Percentiles rank a stretch among this genome's conserved stretches.
phyloP scores from a whole-genome alignment of 345 rosid genomes.

The Populus simonii region DNA sequence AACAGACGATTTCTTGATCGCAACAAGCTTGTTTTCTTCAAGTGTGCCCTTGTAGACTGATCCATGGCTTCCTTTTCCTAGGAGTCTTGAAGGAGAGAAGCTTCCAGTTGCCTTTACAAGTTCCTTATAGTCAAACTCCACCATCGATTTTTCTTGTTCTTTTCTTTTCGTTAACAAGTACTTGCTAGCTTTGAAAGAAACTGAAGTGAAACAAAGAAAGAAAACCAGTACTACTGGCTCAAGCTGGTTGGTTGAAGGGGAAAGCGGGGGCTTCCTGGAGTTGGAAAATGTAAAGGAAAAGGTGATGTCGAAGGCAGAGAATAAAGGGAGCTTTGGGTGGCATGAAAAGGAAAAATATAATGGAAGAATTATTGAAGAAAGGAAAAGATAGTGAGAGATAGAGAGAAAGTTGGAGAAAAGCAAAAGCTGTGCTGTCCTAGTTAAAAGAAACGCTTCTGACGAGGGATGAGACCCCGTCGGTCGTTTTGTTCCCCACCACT shows the following conservation, averaged over 20 bases:
- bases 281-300: slow-evolving; percentile 13
- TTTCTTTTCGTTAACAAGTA: background rate
- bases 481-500: slow-evolving; percentile 22
- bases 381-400: slow-evolving; percentile 29
- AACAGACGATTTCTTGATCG: slow-evolving; percentile 47
- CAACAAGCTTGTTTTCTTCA: slow-evolving; percentile 31
- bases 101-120: slow-evolving; percentile 47
- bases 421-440: slow-evolving; percentile 1
- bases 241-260: slow-evolving; percentile 1
- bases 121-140: slow-evolving; percentile 48
- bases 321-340: slow-evolving; percentile 32
- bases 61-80: slow-evolving; percentile 88
- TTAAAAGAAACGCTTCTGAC: slow-evolving; percentile 26
- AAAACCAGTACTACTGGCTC: background rate
- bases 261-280: slow-evolving; percentile 5
- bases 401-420: slow-evolving; percentile 5
- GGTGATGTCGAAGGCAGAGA: slow-evolving; percentile 12
- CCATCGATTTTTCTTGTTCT: slow-evolving; percentile 5
- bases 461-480: slow-evolving; percentile 6
- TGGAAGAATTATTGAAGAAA: slow-evolving; percentile 36
- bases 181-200: background rate
- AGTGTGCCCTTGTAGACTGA: slow-evolving; percentile 46
- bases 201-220: background rate
- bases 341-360: slow-evolving; percentile 25
- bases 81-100: slow-evolving; percentile 53